These are phyloP conservation scores for Metschnikowia similis DNA, from an alignment of 805 yeast species.

Conservation along the genomic window DNA sequence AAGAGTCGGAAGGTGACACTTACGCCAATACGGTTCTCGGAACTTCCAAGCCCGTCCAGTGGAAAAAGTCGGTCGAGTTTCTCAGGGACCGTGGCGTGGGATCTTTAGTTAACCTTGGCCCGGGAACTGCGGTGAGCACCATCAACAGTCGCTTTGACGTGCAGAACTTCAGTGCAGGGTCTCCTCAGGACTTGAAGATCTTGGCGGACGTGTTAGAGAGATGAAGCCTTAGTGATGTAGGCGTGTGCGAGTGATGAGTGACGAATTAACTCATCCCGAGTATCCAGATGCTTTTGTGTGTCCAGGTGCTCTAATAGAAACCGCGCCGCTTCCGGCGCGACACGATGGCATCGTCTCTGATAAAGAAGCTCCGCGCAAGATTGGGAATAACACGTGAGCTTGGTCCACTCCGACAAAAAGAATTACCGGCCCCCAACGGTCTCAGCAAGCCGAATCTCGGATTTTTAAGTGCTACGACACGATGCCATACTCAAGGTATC, in stretches of 20 bases:
- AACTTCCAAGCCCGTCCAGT: conserved; percentile 44
- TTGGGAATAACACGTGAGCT: conserved; percentile 3
- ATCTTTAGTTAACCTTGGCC: conserved; percentile 33
- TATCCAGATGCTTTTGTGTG: neutral
- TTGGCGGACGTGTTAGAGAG: neutral
- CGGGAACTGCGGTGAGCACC: conserved; percentile 33
- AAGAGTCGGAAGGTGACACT: conserved; percentile 19
- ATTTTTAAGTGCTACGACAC: no score
- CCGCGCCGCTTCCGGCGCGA: conserved; percentile 1
- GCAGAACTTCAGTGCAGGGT: conserved; percentile 3
- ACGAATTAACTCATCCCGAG: neutral
- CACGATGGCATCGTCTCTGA: neutral
- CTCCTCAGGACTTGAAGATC: conserved; percentile 9
- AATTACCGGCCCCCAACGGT: no score
- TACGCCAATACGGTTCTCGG: conserved; percentile 32
- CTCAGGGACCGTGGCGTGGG: conserved; percentile 15
- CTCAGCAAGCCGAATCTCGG: no score
- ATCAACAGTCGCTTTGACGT: conserved; percentile 16
- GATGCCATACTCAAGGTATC: neutral
- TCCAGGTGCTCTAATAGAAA: neutral
- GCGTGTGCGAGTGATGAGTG: no score
- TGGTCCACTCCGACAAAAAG: neutral
- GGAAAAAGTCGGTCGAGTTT: conserved; percentile 32
- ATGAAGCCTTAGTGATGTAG: neutral
- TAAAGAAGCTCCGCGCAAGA: neutral